Percentiles rank a stretch among this genome's conserved stretches.
Conservation (phyloP, 1,284 basidiomycete genomes). For the Lignosus rhinocerotis region DNA sequence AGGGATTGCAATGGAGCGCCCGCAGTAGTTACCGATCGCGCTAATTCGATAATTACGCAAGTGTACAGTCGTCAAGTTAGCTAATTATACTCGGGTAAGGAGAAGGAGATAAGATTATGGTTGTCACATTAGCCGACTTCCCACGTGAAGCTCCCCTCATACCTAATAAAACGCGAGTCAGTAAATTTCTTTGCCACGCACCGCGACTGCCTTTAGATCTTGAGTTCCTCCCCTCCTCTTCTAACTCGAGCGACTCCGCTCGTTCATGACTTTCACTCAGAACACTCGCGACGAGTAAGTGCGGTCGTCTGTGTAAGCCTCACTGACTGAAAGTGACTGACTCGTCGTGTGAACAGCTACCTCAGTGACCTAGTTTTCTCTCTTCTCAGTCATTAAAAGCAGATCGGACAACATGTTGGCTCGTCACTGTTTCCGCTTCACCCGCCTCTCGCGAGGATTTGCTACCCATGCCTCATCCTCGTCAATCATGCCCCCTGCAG, state of each 20-base stretch:
- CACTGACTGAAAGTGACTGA: slow-evolving; percentile 16
- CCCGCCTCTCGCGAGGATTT: slow-evolving; percentile 56
- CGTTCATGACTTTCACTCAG: slow-evolving; percentile 81
- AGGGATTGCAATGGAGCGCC: neutral
- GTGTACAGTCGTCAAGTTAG: no score
- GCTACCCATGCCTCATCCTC: slow-evolving; percentile 62
- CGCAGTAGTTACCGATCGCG: neutral
- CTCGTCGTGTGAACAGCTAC: slow-evolving; percentile 51
- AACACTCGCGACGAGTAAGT: slow-evolving; percentile 83
- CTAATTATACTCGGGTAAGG: no score
- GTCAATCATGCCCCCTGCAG: slow-evolving; percentile 62
- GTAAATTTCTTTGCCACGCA: slow-evolving; percentile 16
- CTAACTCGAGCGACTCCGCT: slow-evolving; percentile 36
- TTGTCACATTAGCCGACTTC: neutral
- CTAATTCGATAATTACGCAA: neutral
- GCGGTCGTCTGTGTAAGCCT: slow-evolving; percentile 7
- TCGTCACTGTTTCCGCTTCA: slow-evolving; percentile 51
- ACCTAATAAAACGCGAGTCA: slow-evolving; percentile 21
- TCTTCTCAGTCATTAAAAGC: slow-evolving; percentile 59
- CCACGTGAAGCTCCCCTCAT: slow-evolving; percentile 7
- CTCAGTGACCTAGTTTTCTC: slow-evolving; percentile 86
- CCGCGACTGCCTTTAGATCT: slow-evolving; percentile 8
- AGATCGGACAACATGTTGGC: slow-evolving; percentile 48
- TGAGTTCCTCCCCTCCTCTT: neutral
- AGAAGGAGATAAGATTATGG: neutral